Evolutionary conservation across 2,329 filamentous ascomycete genomes (phyloP).

Genomic region (Aspergillus spinulosporus): DNA sequence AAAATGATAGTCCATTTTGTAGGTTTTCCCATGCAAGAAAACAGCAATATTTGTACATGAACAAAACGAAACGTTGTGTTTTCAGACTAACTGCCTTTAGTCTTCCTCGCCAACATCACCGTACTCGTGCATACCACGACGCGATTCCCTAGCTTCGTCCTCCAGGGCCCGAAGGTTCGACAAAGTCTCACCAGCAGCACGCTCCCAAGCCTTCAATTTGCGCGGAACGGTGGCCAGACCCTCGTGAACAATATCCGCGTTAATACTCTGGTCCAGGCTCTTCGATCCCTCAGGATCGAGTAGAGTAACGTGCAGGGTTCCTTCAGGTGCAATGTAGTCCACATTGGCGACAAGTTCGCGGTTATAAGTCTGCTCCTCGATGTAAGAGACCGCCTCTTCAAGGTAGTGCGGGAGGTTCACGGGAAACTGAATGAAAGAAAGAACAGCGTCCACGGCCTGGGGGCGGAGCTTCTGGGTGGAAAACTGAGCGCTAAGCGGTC

Average conservation of each 20-base stretch:
- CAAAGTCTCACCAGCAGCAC: conserved; percentile 70
- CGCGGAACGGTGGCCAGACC: conserved; percentile 88
- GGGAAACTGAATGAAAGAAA: conserved; percentile 89
- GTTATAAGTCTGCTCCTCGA: conserved; percentile 72
- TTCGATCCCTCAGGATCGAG: conserved; percentile 71
- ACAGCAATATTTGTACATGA: conserved; percentile 13
- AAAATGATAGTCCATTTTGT: conserved; percentile 4
- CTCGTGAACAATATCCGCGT: conserved; percentile 79
- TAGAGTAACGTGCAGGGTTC: conserved; percentile 79
- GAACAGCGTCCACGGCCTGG: conserved; percentile 81
- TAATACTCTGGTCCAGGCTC: conserved; percentile 75
- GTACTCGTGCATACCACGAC: conserved; percentile 96
- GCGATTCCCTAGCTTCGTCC: conserved; percentile 73
- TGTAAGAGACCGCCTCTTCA: conserved; percentile 71
- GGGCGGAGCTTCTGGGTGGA: conserved; percentile 75
- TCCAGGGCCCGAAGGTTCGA: conserved; percentile 72
- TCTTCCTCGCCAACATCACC: conserved; percentile 95
- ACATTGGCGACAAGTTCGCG: conserved; percentile 86
- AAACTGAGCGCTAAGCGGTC: conserved; percentile 80
- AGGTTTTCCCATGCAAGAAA: not conserved
- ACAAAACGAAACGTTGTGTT: not conserved
- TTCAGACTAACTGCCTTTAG: conserved; percentile 41
- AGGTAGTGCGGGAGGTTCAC: conserved; percentile 74
- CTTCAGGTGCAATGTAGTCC: conserved; percentile 80
- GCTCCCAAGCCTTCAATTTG: conserved; percentile 91